These are phyloP conservation scores for Ogataea minuta DNA, from an alignment of 805 yeast species.

Conservation along the genomic window DNA sequence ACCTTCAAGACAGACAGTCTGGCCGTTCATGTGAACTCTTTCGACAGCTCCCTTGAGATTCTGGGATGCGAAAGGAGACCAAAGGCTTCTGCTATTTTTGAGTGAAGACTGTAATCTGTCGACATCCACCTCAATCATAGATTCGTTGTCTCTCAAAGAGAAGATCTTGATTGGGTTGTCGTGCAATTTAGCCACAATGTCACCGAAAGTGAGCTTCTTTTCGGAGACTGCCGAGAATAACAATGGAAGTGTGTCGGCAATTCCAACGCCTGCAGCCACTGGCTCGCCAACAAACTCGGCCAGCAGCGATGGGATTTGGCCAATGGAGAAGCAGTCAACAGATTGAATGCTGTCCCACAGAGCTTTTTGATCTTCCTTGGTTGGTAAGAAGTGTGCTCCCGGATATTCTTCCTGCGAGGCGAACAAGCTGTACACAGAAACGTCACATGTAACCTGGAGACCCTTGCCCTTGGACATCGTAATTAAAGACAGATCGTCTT, in stretches of 20 bases:
- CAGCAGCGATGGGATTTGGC: constrained; percentile 70
- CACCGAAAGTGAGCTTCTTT: constrained; percentile 68
- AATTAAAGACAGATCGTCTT: constrained; percentile 80
- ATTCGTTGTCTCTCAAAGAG: constrained; percentile 76
- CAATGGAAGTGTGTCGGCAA: constrained; percentile 78
- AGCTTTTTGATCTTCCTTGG: constrained; percentile 74
- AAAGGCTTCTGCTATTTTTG: constrained; percentile 37
- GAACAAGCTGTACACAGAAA: constrained; percentile 75
- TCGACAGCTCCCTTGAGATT: constrained; percentile 79
- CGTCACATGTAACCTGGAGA: constrained; percentile 85
- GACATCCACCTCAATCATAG: constrained; percentile 77
- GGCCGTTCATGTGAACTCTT: constrained; percentile 75
- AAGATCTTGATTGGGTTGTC: constrained; percentile 80
- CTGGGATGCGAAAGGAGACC: constrained; percentile 56
- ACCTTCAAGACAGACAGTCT: constrained; percentile 85
- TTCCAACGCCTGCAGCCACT: constrained; percentile 70
- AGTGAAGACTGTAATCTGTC: constrained; percentile 59
- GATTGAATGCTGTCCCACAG: constrained; percentile 73
- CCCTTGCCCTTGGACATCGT: constrained; percentile 82
- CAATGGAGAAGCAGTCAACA: constrained; percentile 86
- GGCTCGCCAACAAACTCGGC: constrained; percentile 63
- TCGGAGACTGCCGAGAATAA: constrained; percentile 76
- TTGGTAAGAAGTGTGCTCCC: constrained; percentile 71
- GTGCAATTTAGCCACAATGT: constrained; percentile 70
- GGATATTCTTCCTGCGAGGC: constrained; percentile 70